phyloP scores from a whole-genome alignment of 768 basidiomycete species.

The Rhodosporidiobolus odoratus region DNA sequence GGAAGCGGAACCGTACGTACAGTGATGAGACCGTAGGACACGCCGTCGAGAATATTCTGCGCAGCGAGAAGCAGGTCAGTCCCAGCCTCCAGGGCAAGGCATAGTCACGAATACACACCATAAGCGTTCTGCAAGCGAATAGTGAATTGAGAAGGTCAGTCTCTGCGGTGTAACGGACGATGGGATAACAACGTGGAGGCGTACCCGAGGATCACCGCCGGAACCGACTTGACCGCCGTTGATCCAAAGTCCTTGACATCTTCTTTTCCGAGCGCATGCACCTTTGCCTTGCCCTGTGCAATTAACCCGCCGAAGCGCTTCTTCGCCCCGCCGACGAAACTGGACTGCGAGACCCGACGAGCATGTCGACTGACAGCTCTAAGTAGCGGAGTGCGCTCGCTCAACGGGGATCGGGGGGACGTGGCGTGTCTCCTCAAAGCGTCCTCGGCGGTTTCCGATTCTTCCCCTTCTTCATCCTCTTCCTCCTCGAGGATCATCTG shows the following conservation, averaged over 20 bases:
- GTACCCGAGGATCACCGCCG: conserved; percentile 36
- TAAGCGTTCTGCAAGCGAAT: conserved; percentile 46
- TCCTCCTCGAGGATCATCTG: not conserved
- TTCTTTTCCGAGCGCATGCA: conserved; percentile 7
- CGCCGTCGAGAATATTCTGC: conserved; percentile 79
- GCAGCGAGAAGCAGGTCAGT: not conserved
- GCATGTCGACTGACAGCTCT: not conserved
- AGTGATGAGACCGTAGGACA: conserved; percentile 81
- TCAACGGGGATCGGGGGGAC: not conserved
- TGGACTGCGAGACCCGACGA: not conserved
- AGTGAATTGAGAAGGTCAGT: conserved; percentile 35
- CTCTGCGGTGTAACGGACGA: not conserved
- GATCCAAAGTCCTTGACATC: conserved; percentile 17
- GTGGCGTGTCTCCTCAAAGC: too few species aligned
- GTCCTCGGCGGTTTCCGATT: too few species aligned
- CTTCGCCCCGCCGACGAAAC: not conserved
- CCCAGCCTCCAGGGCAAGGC: not conserved
- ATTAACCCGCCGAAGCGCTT: not conserved
- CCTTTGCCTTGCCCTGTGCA: not conserved
- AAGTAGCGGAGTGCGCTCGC: conserved; percentile 30
- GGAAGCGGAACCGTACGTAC: not conserved
- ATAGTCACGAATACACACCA: conserved; percentile 44
- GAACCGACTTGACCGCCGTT: conserved; percentile 13
- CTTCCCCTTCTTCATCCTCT: not conserved
- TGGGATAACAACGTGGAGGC: not conserved